phyloP scores from a whole-genome alignment of 2,329 filamentous ascomycete species.

The Fusarium bactridioides region DNA sequence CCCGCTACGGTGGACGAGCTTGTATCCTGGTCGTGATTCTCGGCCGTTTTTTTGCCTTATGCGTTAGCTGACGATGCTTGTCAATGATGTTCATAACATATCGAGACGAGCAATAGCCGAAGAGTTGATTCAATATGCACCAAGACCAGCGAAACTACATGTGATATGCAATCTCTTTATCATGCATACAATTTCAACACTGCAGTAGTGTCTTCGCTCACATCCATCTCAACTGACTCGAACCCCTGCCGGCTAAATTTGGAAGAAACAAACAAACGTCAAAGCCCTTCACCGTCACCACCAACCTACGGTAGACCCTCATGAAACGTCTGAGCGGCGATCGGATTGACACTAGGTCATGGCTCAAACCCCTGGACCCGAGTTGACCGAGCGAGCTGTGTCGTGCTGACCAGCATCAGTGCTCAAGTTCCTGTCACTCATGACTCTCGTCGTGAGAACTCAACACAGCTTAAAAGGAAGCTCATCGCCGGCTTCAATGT shows the following conservation, averaged over 20 bases:
- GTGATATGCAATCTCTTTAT: constrained; percentile 12
- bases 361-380: constrained; percentile 10
- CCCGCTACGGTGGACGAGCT: background rate
- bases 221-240: constrained; percentile 14
- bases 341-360: constrained; percentile 26
- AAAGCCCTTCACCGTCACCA: constrained; percentile 24
- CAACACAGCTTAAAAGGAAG: constrained; percentile 20
- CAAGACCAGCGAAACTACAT: background rate
- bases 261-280: constrained; percentile 22
- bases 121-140: rapidly evolving
- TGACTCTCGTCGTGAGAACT: background rate
- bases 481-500: constrained; percentile 6
- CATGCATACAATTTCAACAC: background rate
- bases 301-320: constrained; percentile 16
- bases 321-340: constrained; percentile 31
- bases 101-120: background rate
- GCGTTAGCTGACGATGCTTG: constrained; percentile 7
- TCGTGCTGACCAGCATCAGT: background rate
- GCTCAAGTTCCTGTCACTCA: background rate
- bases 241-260: constrained; percentile 23
- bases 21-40: background rate
- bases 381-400: constrained; percentile 8
- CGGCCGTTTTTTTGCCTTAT: background rate
- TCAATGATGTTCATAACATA: background rate
- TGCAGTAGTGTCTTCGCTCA: background rate